Evolutionary conservation across 345 rosid genomes (phyloP).

Genomic region (Gossypioides kirkii): DNA sequence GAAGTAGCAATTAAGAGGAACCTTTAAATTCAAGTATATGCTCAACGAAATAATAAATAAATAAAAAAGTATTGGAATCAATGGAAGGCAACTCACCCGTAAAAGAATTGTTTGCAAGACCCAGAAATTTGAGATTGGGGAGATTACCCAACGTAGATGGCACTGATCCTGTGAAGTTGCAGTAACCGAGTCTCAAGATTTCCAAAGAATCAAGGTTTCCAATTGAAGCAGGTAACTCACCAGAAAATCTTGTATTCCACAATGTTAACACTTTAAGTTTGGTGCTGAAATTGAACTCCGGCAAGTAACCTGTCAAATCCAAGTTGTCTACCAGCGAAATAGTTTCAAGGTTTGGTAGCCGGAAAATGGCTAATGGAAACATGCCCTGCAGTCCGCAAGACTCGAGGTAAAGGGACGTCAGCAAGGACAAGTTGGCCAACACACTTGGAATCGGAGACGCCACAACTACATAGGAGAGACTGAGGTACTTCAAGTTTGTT

Average conservation of each 20-base stretch:
- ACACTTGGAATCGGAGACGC: background rate
- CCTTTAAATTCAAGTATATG: background rate
- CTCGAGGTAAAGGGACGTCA: background rate
- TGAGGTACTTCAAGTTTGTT: conserved; percentile 7
- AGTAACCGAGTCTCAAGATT: background rate
- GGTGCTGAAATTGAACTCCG: conserved; percentile 16
- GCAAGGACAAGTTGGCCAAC: background rate
- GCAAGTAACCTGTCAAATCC: conserved; percentile 12
- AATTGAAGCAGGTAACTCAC: conserved; percentile 13
- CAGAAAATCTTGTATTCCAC: conserved; percentile 3
- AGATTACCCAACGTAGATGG: background rate
- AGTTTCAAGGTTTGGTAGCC: conserved; percentile 9
- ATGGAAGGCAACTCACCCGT: background rate
- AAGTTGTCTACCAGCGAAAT: background rate
- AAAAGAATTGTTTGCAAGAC: background rate
- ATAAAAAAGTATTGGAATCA: too few relatives aligned
- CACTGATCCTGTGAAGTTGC: conserved; percentile 11
- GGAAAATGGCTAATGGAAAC: background rate
- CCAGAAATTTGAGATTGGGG: background rate
- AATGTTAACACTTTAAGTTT: background rate
- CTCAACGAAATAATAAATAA: too few relatives aligned
- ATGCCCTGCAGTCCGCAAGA: background rate
- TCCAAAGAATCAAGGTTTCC: conserved; percentile 12
- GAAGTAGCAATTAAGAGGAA: background rate
- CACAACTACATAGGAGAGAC: background rate